These are phyloP conservation scores for Eragrostis curvula DNA, from an alignment of 176 grass and related monocot species.

Conservation along the genomic window DNA sequence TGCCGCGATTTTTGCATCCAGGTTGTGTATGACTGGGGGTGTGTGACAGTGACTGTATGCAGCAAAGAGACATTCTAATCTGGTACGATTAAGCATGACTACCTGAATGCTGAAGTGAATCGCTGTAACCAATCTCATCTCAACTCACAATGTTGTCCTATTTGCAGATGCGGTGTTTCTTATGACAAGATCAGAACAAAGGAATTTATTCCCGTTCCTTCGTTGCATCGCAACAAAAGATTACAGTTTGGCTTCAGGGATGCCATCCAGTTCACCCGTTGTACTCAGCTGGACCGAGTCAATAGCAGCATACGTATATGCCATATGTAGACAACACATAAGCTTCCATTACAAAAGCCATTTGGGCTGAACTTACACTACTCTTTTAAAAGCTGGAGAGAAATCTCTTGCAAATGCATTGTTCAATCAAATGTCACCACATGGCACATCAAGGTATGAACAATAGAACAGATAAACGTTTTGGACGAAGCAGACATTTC, in stretches of 20 bases:
- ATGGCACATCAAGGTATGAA: neutral
- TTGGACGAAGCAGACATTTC: neutral
- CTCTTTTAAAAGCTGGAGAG: neutral
- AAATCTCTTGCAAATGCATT: neutral
- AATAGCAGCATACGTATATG: neutral
- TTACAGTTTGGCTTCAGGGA: constrained; percentile 18
- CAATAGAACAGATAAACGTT: neutral
- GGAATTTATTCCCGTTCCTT: neutral
- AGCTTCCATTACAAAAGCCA: constrained; percentile 8
- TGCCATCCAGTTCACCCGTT: neutral
- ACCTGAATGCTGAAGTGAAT: neutral
- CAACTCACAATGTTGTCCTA: constrained; percentile 5
- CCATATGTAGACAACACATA: constrained; percentile 15
- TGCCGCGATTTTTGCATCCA: neutral
- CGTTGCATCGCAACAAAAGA: neutral
- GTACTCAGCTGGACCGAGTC: neutral
- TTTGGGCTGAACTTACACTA: neutral
- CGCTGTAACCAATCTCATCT: neutral
- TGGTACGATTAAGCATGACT: neutral
- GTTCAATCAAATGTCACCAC: neutral
- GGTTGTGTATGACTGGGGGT: neutral
- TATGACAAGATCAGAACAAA: neutral
- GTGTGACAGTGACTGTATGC: neutral
- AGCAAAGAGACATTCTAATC: neutral
- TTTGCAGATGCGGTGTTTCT: constrained; percentile 11